Evolutionary conservation across 768 basidiomycete genomes (phyloP).

Genomic region (Auricularia heimuer): DNA sequence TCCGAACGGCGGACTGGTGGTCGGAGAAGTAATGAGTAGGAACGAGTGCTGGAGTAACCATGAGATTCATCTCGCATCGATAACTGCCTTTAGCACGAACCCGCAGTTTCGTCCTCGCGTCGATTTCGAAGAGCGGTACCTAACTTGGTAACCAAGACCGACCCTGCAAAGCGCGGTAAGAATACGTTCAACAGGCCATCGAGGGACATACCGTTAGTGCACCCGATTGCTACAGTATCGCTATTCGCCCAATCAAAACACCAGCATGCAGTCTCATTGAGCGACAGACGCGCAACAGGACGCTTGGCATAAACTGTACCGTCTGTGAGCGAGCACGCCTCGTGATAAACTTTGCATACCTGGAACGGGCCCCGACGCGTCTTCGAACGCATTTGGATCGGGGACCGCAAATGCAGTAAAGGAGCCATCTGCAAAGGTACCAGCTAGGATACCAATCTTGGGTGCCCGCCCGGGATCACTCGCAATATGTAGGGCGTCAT

Average conservation of each 20-base stretch:
- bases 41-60: conserved; percentile 32
- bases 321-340: conserved; percentile 5
- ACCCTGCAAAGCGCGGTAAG: conserved; percentile 16
- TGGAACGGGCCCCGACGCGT: not conserved
- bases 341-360: not conserved
- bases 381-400: conserved; percentile 48
- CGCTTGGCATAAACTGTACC: conserved; percentile 22
- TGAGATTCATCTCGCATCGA: not conserved
- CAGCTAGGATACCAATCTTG: conserved; percentile 79
- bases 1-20: conserved; percentile 74
- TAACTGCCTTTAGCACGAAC: not conserved
- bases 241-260: conserved; percentile 88
- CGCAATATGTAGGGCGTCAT: conserved; percentile 31
- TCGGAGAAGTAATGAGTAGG: conserved; percentile 65
- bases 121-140: conserved; percentile 13
- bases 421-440: conserved; percentile 81
- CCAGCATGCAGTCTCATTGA: conserved; percentile 69
- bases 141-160: conserved; percentile 26
- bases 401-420: conserved; percentile 72
- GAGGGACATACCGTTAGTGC: conserved; percentile 56
- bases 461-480: conserved; percentile 10
- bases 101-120: not conserved
- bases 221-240: conserved; percentile 70
- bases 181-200: not conserved
- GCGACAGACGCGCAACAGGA: conserved; percentile 61